Evolutionary conservation across 2,329 filamentous ascomycete species (phyloP).

Genomic region (Leptodontidium sp.): DNA sequence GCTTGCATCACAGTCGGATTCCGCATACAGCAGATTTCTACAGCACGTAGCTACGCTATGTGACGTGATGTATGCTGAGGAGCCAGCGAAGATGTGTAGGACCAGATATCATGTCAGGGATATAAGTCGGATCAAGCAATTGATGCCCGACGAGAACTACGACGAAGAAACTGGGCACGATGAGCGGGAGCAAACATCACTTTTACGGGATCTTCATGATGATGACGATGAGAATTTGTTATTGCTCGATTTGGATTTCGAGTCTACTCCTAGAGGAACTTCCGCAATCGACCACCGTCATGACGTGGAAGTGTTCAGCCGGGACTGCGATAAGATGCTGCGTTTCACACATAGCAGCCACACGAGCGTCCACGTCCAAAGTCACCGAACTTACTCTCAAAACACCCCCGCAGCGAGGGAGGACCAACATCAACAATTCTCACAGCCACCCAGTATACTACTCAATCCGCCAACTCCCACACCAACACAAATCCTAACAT

Average conservation of each 20-base stretch:
- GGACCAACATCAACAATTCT: not conserved
- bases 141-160: slow-evolving; percentile 37
- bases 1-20: slow-evolving; percentile 37
- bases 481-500: not conserved
- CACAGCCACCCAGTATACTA: not conserved
- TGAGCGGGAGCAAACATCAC: slow-evolving; percentile 15
- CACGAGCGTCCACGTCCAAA: slow-evolving; percentile 7
- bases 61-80: slow-evolving; percentile 33
- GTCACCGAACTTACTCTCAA: not conserved
- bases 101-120: slow-evolving; percentile 34
- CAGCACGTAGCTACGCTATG: slow-evolving; percentile 36
- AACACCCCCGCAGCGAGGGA: not conserved
- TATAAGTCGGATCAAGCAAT: slow-evolving; percentile 35
- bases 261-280: not conserved
- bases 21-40: slow-evolving; percentile 31
- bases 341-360: not conserved
- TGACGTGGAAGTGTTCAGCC: slow-evolving; percentile 15
- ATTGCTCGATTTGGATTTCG: slow-evolving; percentile 26
- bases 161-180: slow-evolving; percentile 24
- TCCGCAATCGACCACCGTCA: not conserved
- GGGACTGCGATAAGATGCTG: slow-evolving; percentile 14
- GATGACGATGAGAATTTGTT: slow-evolving; percentile 21
- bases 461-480: slow-evolving; percentile 3
- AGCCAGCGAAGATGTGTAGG: slow-evolving; percentile 22
- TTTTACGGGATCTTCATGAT: slow-evolving; percentile 21